Percentiles rank a stretch among this genome's conserved stretches.
Evolutionary conservation across 768 basidiomycete genomes (phyloP).

Genomic region (Rhizopogon vinicolor): DNA sequence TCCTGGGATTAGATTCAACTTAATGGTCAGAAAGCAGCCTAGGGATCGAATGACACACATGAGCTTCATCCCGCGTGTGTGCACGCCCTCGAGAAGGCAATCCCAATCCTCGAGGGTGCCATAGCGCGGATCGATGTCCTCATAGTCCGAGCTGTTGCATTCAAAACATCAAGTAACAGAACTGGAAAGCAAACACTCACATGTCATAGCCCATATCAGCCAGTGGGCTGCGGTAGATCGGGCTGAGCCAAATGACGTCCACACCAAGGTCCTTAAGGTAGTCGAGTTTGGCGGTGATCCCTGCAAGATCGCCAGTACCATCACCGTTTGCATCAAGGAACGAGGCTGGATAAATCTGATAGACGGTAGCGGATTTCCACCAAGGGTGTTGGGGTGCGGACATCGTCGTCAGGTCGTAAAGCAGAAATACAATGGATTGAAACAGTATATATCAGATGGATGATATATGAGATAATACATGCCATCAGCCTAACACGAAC

Average conservation of each 20-base stretch:
- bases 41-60: slow-evolving; percentile 34
- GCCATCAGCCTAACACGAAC: too few species aligned
- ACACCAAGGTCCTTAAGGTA: slow-evolving; percentile 67
- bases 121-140: slow-evolving; percentile 57
- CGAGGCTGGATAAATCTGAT: slow-evolving; percentile 70
- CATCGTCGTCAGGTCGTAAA: not conserved
- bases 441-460: not conserved
- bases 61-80: slow-evolving; percentile 65
- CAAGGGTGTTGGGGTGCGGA: slow-evolving; percentile 27
- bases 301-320: slow-evolving; percentile 65
- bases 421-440: not conserved
- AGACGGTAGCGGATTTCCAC: slow-evolving; percentile 58
- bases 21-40: slow-evolving; percentile 4
- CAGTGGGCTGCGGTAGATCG: slow-evolving; percentile 64
- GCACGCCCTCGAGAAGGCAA: slow-evolving; percentile 44
- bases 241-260: slow-evolving; percentile 65
- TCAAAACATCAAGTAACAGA: not conserved
- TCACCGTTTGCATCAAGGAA: slow-evolving; percentile 72
- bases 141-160: slow-evolving; percentile 54
- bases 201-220: slow-evolving; percentile 77
- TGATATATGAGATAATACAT: not conserved
- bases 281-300: slow-evolving; percentile 59
- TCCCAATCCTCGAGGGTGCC: slow-evolving; percentile 64
- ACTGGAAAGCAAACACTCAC: slow-evolving; percentile 25
- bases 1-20: slow-evolving; percentile 34